Base-by-base conservation (phyloP, 23 red algal genomes). In the Gracilaria domingensis region DNA sequence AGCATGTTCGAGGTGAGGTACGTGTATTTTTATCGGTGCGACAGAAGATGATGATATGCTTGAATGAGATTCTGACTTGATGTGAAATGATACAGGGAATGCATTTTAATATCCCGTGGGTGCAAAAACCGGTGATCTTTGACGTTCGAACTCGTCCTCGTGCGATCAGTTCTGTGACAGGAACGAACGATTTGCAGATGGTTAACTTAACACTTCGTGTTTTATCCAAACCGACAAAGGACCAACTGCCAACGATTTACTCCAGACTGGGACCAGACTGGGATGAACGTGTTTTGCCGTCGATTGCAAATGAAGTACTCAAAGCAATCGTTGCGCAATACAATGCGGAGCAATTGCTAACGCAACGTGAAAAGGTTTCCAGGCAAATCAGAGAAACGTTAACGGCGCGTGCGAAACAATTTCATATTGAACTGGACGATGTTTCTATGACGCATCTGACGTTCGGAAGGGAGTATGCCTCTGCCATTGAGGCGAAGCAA, bases 381-480 rank as follows among this genome's bases (percentile, higher is more conserved):
- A 58, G 44, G 32, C 92, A 94, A 62, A 99, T 99, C 66, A 81
- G 89, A 53, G 91, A 94, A 59, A 99, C 89, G 4, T 73, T 99
- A 29, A 92, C 85, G 26, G 93, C 92, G 0, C 82, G 97, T 44
- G 97, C 97, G 17, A 66, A 71, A 42, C 89, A 91, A 44, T 99
- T 99, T 61, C 81, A 99, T 79, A 99, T 99, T 57, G 91, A 92
- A 66, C 83, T 99, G 81, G 97, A 99, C 59, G 97, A 99, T 86
- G 94, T 99, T 17, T 99, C 97, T n/a, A 99, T 99, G 81, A 99
- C 97, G 51, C 97, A 99, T 75, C 82, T 99, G 61, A 93, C 97
- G 2, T 99, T 99, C 77, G 97, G 97, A 85, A 72, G 93, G 39
- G 97, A 99, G 89, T 99, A 95, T 51, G 93, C 97, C 12, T 83